Conservation (phyloP, 2,329 filamentous ascomycete genomes). For the Achaetomium macrosporum region DNA sequence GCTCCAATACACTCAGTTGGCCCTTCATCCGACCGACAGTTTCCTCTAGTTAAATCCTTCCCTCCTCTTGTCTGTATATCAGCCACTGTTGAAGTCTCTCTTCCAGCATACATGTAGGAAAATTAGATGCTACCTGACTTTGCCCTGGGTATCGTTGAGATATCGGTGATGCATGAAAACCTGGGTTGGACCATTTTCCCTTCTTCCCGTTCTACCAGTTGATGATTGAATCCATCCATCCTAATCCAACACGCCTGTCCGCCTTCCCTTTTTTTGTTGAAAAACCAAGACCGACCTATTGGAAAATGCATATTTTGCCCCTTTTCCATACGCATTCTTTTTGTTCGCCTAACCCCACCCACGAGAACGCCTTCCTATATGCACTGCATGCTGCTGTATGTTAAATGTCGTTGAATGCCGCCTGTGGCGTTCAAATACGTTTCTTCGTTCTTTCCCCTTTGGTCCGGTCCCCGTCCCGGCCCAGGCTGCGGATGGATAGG, state of each 20-base stretch:
- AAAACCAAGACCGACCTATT: constrained; percentile 23
- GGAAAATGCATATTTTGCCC: constrained; percentile 5
- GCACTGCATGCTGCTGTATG: constrained; percentile 17
- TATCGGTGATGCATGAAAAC: constrained; percentile 25
- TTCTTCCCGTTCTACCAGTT: constrained; percentile 13
- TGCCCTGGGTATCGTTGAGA: constrained; percentile 35
- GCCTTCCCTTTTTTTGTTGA: constrained; percentile 25
- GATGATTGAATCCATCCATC: constrained; percentile 14
- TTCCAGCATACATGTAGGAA: constrained; percentile 2
- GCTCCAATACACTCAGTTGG: background rate
- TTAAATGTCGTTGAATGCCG: constrained; percentile 18
- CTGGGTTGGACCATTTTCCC: constrained; percentile 15
- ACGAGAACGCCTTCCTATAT: constrained; percentile 17
- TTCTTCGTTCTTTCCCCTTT: background rate
- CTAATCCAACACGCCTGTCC: constrained; percentile 10
- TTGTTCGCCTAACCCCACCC: constrained; percentile 6
- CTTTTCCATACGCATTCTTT: constrained; percentile 8
- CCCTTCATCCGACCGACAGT: no score
- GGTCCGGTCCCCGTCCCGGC: constrained; percentile 8
- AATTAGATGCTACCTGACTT: constrained; percentile 16
- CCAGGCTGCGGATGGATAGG: constrained; percentile 19
- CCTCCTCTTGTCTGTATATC: background rate
- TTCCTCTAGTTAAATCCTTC: background rate
- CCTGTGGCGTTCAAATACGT: constrained; percentile 14
- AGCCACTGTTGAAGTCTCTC: constrained; percentile 12